These are phyloP conservation scores for Clarireedia hainanense DNA, from an alignment of 2,329 filamentous ascomycete genomes.

Conservation along the genomic window DNA sequence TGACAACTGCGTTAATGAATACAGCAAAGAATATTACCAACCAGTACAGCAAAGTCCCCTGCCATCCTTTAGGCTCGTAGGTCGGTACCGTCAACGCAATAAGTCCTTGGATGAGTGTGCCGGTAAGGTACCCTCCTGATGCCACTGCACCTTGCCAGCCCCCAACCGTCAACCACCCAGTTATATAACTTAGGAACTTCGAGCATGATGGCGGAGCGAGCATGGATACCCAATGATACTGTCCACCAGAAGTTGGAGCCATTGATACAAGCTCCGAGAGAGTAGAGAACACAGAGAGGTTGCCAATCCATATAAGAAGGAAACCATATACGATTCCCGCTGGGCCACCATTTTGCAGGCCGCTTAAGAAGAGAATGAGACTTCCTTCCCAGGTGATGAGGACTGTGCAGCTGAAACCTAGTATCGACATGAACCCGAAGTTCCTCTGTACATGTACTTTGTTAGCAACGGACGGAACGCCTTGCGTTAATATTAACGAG, in stretches of 20 bases:
- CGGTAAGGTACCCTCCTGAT: background rate
- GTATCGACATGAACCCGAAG: conserved; percentile 34
- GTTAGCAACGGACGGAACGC: background rate
- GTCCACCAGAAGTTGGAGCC: conserved; percentile 48
- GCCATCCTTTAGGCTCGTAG: background rate
- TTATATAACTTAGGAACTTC: conserved; percentile 45
- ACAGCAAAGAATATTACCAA: conserved; percentile 16
- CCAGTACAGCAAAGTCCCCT: background rate
- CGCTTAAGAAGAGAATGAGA: background rate
- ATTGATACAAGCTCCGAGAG: conserved; percentile 4
- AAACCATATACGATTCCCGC: conserved; percentile 34
- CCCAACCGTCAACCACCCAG: background rate
- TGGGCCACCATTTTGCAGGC: conserved; percentile 3
- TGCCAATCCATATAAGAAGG: conserved; percentile 27
- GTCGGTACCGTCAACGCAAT: background rate
- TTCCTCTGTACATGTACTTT: conserved; percentile 23
- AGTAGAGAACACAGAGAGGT: conserved; percentile 11
- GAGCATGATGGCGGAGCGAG: conserved; percentile 40
- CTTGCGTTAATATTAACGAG: background rate
- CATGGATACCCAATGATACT: conserved; percentile 42
- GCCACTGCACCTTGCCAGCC: conserved; percentile 4
- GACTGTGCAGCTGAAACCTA: conserved; percentile 35
- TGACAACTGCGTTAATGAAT: conserved; percentile 37
- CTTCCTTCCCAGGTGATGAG: conserved; percentile 35
- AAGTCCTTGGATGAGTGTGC: background rate